Base-by-base conservation (phyloP, 345 rosid species). In the Anacardium occidentale region DNA sequence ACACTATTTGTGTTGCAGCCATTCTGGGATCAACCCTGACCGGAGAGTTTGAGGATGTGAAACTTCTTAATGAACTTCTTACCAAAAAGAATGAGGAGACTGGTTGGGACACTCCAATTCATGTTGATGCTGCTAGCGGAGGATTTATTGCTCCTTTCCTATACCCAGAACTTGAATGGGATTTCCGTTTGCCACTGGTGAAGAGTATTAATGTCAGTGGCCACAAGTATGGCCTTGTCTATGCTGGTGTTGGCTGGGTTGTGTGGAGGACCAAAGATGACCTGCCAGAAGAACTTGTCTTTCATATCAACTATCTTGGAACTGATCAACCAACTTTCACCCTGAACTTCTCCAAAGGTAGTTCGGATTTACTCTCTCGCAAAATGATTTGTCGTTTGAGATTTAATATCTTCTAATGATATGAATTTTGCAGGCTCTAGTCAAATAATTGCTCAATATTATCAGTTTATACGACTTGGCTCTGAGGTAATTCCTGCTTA, bases 271-370 rank as follows among this genome's bases (percentile, higher is more conserved):
- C 80, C 82, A 90, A 91, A 66, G 91, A 88, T 24, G 95, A 91
- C 72, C 79, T 89, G 78, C 97, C 97, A 0, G 93, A 90, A 4
- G 97, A 91, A 1, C 94, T 91, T 13, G 84, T 91, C 74, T 91
- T 90, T 74, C 97, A 85, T 71, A 90, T 90, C 72, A 90, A 90
- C 83, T 90, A 90, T 80, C 85, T 90, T 25, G 92, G 94, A 56
- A 65, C 92, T 47, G 92, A 89, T 81, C 94, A 86, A 75, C 94
- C 94, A 45, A 90, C 95, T 67, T 88, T 90, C 73, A 91, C 97
- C 42, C 95, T 91, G 65, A 90, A 91, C 79, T 91, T 91, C 89
- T 91, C 97, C 7, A 88, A 90, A 81, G 97, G 94, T 90, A 58
- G 66, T 50, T 5, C 42, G 10, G 7, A 37, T 21, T 42, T 5